Evolutionary conservation across 495 filamentous ascomycete species (phyloP).

Genomic region (Tirmania nivea): DNA sequence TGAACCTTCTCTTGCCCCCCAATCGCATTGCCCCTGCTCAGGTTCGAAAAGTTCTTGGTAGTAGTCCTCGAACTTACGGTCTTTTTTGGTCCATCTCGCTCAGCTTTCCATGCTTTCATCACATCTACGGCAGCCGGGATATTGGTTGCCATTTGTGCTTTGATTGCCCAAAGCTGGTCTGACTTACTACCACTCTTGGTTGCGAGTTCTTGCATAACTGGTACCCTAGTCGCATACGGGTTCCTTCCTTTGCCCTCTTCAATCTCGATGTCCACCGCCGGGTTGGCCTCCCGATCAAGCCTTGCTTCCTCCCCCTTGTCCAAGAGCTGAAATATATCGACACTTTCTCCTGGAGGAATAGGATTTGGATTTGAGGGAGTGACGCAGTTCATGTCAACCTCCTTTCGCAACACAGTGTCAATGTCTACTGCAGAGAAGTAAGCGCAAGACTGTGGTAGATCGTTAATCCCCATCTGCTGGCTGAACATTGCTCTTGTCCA

Average conservation of each 20-base stretch:
- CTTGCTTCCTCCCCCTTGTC: conserved; percentile 38
- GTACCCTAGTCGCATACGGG: conserved; percentile 43
- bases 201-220: conserved; percentile 54
- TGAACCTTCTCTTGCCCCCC: too few relatives aligned
- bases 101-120: not conserved
- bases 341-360: conserved; percentile 65
- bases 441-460: conserved; percentile 79
- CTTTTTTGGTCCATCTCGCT: too few relatives aligned
- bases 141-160: conserved; percentile 60
- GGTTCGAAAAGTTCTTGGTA: too few relatives aligned
- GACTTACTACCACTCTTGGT: conserved; percentile 17
- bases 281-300: conserved; percentile 40
- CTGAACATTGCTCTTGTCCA: conserved; percentile 96
- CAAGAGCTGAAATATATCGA: conserved; percentile 59
- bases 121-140: not conserved
- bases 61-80: too few relatives aligned
- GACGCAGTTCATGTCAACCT: conserved; percentile 92
- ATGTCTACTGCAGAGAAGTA: conserved; percentile 94
- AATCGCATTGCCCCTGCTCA: too few relatives aligned
- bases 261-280: conserved; percentile 15
- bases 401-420: conserved; percentile 80
- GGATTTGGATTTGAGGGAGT: conserved; percentile 63
- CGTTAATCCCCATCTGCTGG: conserved; percentile 87
- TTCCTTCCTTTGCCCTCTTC: conserved; percentile 29
- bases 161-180: conserved; percentile 43